Evolutionary conservation across 768 basidiomycete species (phyloP), one percentile per base, ranked within the genome.

Genomic region (Pholiota molesta): DNA sequence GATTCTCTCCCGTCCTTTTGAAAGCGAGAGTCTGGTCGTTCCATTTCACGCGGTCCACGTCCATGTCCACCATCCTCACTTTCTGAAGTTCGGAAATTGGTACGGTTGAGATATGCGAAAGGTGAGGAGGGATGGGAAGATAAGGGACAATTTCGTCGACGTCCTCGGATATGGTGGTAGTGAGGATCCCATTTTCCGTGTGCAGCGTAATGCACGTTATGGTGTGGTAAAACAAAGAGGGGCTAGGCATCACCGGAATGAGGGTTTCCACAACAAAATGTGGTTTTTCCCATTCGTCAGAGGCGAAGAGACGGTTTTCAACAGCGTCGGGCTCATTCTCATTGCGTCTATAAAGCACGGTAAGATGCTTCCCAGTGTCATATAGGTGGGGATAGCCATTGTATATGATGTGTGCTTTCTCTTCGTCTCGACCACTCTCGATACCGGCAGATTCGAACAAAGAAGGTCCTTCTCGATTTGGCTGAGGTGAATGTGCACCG

Each of bases 141-240:
- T 45, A 45, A 21, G 16, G 44, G 10, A 45, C n/a, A 19, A 45
- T 45, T 10, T 19, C 17, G 21, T 45, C 44, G 17, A 21, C 19
- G 19, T 16, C 44, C n/a, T 45, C 44, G 5, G 44, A 19, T 16
- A 40, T 10, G 11, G 5, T 11, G 39, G 39, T 9, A 16, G 39
- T 40, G 13, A 40, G 39, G 39, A 40, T 40, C n/a, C 39, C 39
- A 5, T 40, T 40, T n/a, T 9, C 39, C 59, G 55, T 56, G 60
- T 49, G 52, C 49, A 39, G n/a, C 59, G 35, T 55, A 53, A 55
- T 26, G 26, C 14, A 17, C 23, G 51, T 52, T 8, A 28, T 13
- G 6, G 14, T 28, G 5, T 8, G 49, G 17, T 19, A 17, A 52
- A 37, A 52, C 57, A 62, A 44, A 10, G 39, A 40, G 14, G 39